A percentile compares a stretch with the other conserved stretches of the same genome.
These are phyloP conservation scores for Marchantia polymorpha DNA, from an alignment of 225 moss, liverwort and hornwort species.

Conservation along the genomic window DNA sequence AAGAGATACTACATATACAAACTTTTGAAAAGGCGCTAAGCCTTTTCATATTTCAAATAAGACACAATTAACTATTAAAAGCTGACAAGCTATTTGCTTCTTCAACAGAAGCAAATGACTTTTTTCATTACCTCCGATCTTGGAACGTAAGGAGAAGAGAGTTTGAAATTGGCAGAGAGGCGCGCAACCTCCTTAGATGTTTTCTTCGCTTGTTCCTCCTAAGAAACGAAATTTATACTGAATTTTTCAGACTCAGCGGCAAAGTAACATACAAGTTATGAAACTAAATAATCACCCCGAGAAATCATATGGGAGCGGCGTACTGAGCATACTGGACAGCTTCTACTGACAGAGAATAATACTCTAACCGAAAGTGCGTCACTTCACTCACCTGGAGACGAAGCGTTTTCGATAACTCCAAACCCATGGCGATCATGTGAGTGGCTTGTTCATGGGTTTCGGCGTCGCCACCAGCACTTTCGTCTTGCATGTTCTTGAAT, in stretches of 20 bases:
- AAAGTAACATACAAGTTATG: too few relatives aligned
- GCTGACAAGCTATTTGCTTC: too few relatives aligned
- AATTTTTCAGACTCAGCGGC: too few relatives aligned
- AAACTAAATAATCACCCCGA: too few relatives aligned
- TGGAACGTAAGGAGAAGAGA: slow-evolving; percentile 81
- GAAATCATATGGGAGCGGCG: too few relatives aligned
- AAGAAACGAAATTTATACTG: not conserved
- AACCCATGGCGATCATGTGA: slow-evolving; percentile 44
- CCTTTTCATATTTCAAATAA: not conserved
- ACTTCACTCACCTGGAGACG: slow-evolving; percentile 49
- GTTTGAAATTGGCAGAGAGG: slow-evolving; percentile 58
- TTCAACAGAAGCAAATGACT: not conserved
- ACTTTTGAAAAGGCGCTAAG: not conserved
- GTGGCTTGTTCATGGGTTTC: slow-evolving; percentile 36
- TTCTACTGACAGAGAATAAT: not conserved
- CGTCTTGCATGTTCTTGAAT: slow-evolving; percentile 29
- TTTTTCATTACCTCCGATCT: slow-evolving; percentile 54
- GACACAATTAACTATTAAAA: too few relatives aligned
- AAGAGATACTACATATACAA: not conserved
- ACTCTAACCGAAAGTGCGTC: not conserved
- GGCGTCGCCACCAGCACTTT: slow-evolving; percentile 27
- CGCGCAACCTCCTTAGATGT: slow-evolving; percentile 62
- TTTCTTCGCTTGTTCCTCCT: slow-evolving; percentile 69
- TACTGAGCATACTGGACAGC: too few relatives aligned
- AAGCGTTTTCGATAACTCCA: slow-evolving; percentile 58